These are phyloP conservation scores for Ceratobasidium theobromae DNA, from an alignment of 1,284 basidiomycete genomes.

Conservation along the genomic window DNA sequence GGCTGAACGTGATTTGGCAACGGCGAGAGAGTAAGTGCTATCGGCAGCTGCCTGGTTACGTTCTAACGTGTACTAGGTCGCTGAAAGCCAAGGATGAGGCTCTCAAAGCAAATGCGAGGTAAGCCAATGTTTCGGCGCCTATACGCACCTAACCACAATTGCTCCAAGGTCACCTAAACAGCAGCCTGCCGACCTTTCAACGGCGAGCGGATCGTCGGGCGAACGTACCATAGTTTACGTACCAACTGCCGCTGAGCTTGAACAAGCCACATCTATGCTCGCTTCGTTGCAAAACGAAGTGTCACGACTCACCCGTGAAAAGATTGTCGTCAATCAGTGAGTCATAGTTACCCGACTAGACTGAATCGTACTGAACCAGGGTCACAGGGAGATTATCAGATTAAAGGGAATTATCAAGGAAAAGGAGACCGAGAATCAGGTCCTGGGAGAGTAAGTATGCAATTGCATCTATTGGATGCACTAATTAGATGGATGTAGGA, in stretches of 20 bases:
- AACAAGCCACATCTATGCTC: neutral
- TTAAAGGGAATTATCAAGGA: neutral
- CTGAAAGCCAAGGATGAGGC: neutral
- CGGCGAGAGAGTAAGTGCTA: neutral
- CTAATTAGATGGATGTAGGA: neutral
- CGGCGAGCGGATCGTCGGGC: neutral
- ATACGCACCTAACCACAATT: neutral
- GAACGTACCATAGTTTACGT: neutral
- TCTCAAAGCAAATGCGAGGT: neutral
- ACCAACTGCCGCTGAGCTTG: neutral
- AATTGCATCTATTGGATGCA: neutral
- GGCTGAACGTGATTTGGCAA: neutral
- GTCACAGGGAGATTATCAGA: neutral
- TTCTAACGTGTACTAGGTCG: neutral
- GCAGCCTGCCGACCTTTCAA: neutral
- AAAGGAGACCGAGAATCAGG: neutral
- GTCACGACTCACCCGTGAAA: neutral
- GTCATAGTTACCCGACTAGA: neutral
- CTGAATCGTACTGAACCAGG: neutral
- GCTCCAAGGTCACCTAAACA: neutral
- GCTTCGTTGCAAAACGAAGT: conserved; percentile 3
- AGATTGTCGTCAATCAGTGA: neutral
- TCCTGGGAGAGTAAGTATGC: neutral
- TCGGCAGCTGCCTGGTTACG: neutral
- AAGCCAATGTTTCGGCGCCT: neutral